Conservation (phyloP, 176 grass and related monocot species). For the Hsuehochloa calcarea region DNA sequence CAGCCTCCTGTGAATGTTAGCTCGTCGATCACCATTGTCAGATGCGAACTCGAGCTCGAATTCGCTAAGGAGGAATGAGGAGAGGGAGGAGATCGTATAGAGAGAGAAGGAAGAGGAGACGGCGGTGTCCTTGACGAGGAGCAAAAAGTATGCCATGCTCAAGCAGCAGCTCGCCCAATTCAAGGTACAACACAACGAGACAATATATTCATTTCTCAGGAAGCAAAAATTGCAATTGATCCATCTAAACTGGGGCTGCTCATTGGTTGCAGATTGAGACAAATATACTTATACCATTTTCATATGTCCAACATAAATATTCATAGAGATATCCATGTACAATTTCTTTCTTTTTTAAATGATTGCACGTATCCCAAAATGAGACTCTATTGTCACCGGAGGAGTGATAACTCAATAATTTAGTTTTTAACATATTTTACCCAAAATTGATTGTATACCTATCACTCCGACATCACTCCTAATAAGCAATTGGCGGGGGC, state of each 20-base stretch:
- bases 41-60: slow-evolving; percentile 47
- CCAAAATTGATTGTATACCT: too few species aligned
- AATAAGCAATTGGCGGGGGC: too few species aligned
- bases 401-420: too few species aligned
- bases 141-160: slow-evolving; percentile 69
- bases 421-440: too few species aligned
- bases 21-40: slow-evolving; percentile 14
- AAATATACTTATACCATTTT: too few species aligned
- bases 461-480: too few species aligned
- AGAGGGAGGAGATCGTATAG: slow-evolving; percentile 21
- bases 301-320: too few species aligned
- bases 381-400: too few species aligned
- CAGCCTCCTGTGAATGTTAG: too few species aligned
- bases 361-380: too few species aligned
- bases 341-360: too few species aligned
- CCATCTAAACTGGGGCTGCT: slow-evolving; percentile 8
- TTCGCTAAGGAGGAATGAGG: slow-evolving; percentile 27
- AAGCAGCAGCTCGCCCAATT: slow-evolving; percentile 80
- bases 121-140: slow-evolving; percentile 50
- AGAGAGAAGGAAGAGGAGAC: slow-evolving; percentile 36
- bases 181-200: slow-evolving; percentile 32
- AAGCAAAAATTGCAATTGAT: background rate
- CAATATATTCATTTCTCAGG: background rate
- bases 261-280: background rate
- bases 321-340: too few species aligned